phyloP scores from a whole-genome alignment of 1,139 yeast genomes.

The Sugiyamaella castrensis region DNA sequence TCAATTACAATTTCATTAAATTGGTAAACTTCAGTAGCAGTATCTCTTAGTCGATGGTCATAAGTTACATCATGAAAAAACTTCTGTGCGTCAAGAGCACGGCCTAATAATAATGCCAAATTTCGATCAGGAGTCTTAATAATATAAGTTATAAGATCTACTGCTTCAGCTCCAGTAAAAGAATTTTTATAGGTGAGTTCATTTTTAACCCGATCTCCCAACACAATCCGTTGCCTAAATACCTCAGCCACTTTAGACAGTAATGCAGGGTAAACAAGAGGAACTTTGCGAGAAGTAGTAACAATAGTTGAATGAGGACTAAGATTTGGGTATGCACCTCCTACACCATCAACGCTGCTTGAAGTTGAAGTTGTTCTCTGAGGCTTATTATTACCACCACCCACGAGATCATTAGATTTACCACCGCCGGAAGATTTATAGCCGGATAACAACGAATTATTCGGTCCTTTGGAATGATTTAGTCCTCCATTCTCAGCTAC shows the following conservation, averaged over 20 bases:
- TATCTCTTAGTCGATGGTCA: conserved; percentile 88
- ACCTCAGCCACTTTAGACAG: conserved; percentile 79
- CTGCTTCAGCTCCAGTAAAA: conserved; percentile 92
- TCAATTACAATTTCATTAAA: conserved; percentile 55
- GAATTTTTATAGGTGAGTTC: conserved; percentile 95
- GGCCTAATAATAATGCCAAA: conserved; percentile 79
- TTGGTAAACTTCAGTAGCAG: conserved; percentile 82
- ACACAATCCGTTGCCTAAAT: conserved; percentile 65
- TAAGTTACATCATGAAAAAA: conserved; percentile 94
- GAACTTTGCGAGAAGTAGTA: conserved; percentile 49
- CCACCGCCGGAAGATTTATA: conserved; percentile 11
- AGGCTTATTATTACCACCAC: conserved; percentile 4
- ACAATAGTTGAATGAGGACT: conserved; percentile 41
- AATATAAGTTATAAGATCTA: conserved; percentile 78
- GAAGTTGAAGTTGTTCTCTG: conserved; percentile 29
- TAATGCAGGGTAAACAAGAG: conserved; percentile 82
- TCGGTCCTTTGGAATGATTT: conserved; percentile 10
- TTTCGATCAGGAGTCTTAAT: conserved; percentile 90
- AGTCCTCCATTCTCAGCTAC: background rate
- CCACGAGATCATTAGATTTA: conserved; percentile 2
- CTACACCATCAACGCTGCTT: conserved; percentile 18
- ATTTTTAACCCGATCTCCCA: conserved; percentile 83
- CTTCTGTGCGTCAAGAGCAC: conserved; percentile 92
- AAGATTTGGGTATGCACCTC: conserved; percentile 15
- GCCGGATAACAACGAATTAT: conserved; percentile 15